Evolutionary conservation across 768 basidiomycete genomes (phyloP).

Genomic region (Mrakia frigida): DNA sequence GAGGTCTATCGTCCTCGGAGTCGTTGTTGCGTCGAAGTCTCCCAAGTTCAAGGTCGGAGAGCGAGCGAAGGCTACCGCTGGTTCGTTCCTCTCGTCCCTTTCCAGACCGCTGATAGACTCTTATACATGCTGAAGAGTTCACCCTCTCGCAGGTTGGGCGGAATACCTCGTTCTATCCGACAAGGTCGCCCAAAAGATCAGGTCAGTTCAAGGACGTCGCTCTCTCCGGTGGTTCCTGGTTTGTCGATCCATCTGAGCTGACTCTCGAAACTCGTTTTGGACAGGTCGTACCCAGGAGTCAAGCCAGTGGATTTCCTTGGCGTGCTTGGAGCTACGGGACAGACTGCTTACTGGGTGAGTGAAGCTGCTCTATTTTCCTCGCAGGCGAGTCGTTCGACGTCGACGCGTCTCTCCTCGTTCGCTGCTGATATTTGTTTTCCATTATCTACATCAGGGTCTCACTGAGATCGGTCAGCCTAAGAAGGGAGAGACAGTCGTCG

Average conservation of each 20-base stretch:
- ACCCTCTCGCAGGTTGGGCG: conserved; percentile 58
- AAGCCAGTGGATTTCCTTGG: conserved; percentile 6
- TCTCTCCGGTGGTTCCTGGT: too few species aligned
- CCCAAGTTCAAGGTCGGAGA: conserved; percentile 62
- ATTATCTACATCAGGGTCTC: conserved; percentile 53
- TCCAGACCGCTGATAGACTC: not conserved
- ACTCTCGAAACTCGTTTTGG: not conserved
- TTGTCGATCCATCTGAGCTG: not conserved
- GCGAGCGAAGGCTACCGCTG: conserved; percentile 57
- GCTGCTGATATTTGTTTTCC: not conserved
- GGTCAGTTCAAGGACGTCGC: too few species aligned
- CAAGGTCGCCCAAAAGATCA: conserved; percentile 52
- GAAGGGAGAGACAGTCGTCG: conserved; percentile 75
- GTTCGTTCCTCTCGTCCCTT: conserved; percentile 47
- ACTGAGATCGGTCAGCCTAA: conserved; percentile 74
- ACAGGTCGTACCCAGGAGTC: conserved; percentile 6
- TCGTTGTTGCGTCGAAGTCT: conserved; percentile 58
- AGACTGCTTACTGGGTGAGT: conserved; percentile 18
- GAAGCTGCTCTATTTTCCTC: not conserved
- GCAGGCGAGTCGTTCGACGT: not conserved
- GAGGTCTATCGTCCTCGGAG: conserved; percentile 64
- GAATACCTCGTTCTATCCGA: conserved; percentile 65
- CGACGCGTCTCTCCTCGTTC: not conserved
- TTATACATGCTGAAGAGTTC: not conserved
- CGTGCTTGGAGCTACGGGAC: not conserved